phyloP scores from a whole-genome alignment of 2,329 filamentous ascomycete species.

The Scytalidium lignicola region DNA sequence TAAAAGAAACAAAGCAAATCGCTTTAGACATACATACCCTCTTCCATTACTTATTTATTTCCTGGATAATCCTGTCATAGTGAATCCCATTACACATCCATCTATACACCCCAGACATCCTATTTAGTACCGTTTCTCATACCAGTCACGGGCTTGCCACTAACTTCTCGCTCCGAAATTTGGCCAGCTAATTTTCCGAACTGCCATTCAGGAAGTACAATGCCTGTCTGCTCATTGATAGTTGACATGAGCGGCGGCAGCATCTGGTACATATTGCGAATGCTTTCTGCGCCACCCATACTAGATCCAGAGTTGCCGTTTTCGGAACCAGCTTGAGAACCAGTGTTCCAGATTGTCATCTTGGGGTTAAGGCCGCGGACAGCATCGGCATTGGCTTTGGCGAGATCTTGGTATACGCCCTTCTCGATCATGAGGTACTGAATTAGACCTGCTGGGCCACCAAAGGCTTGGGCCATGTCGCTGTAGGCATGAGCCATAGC shows the following conservation, averaged over 20 bases:
- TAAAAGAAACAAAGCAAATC: too few relatives aligned
- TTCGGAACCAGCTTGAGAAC: constrained; percentile 35
- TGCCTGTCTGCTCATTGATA: constrained; percentile 85
- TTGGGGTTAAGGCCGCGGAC: constrained; percentile 77
- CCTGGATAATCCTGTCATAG: too few relatives aligned
- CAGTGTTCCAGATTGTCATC: constrained; percentile 88
- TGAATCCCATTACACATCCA: background rate
- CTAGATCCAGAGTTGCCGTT: constrained; percentile 36
- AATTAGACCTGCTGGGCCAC: constrained; percentile 71
- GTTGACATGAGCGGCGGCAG: constrained; percentile 78
- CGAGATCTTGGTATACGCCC: constrained; percentile 71
- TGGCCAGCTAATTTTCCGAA: constrained; percentile 45
- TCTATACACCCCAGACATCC: background rate
- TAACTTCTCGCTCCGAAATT: constrained; percentile 20
- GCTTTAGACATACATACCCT: too few relatives aligned
- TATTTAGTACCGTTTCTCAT: background rate
- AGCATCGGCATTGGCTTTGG: constrained; percentile 70
- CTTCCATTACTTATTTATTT: too few relatives aligned
- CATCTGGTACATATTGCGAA: constrained; percentile 80
- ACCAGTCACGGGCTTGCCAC: background rate
- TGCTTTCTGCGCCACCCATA: constrained; percentile 55
- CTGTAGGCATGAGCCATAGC: constrained; percentile 80
- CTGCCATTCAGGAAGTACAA: constrained; percentile 73
- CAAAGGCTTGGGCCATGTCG: constrained; percentile 66
- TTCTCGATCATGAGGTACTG: constrained; percentile 87